Conservation (phyloP, 805 yeast genomes). For the Lipomyces sp. region DNA sequence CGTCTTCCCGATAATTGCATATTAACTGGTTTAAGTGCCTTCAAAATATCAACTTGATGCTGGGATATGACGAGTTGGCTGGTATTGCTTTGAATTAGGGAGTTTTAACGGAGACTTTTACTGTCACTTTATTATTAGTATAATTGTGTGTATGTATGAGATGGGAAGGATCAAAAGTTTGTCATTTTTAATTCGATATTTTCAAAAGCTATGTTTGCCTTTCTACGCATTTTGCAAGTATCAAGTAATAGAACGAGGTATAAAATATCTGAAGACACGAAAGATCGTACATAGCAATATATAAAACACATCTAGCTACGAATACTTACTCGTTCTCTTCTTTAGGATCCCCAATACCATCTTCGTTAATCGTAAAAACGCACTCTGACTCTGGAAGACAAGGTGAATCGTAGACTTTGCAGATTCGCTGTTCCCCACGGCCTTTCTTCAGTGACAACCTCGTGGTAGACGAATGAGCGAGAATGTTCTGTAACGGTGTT, state of each 20-base stretch:
- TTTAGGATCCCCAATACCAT: slow-evolving; percentile 95
- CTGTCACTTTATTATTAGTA: background rate
- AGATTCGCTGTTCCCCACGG: slow-evolving; percentile 86
- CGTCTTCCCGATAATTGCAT: background rate
- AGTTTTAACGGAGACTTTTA: slow-evolving; percentile 24
- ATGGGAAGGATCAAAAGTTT: slow-evolving; percentile 4
- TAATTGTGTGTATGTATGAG: background rate
- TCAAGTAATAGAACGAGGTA: background rate
- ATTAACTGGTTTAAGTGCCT: slow-evolving; percentile 54
- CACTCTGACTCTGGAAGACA: slow-evolving; percentile 95
- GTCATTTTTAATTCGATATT: background rate
- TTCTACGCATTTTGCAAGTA: background rate
- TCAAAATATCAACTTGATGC: slow-evolving; percentile 89
- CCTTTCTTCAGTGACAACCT: slow-evolving; percentile 89
- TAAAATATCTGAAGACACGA: background rate
- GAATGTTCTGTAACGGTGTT: slow-evolving; percentile 58
- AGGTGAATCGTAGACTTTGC: slow-evolving; percentile 95
- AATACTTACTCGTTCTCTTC: slow-evolving; percentile 61
- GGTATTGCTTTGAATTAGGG: slow-evolving; percentile 76
- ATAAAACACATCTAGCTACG: too few relatives aligned
- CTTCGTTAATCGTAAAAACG: slow-evolving; percentile 93
- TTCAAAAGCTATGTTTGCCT: background rate
- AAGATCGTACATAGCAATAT: background rate
- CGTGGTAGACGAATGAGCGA: slow-evolving; percentile 96
- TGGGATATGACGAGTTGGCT: slow-evolving; percentile 90